Base-by-base conservation (phyloP, 2,329 filamentous ascomycete genomes). In the Apiospora saccharicola region DNA sequence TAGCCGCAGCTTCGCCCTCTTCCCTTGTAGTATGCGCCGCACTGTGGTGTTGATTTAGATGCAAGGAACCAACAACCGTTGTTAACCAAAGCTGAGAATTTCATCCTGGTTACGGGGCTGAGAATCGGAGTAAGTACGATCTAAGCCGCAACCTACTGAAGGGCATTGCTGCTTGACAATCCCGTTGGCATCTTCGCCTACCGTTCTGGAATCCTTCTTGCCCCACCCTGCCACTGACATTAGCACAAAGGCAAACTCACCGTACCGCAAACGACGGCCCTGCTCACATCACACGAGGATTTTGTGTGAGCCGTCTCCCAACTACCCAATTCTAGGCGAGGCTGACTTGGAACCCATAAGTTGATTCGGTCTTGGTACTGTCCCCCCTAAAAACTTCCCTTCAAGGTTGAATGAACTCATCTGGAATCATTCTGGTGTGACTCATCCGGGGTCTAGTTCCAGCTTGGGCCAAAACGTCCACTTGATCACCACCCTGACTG, bases 21-120 rank as follows among this genome's bases (percentile, higher is more conserved):
- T 64, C 30, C 37, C 16, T n/a, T 41, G 37, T 41, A 41, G 22
- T 24, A n/a, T 64, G 67, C 67, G 67, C 67, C 67, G 67, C 67
- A 69, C 67, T 69, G 67, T 69, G 67, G n/a, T n/a, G 34, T 64
- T 64, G 34, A 13, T 41, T 64, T n/a, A 37, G 22, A 64, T 41
- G 57, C 34, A 64, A 64, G 57, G 30, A n/a, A 64, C 57, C 34
- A 41, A 41, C 57, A 41, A 37, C 7, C 16, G 26, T 30, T 61
- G 16, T 61, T 16, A 34, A 61, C 12, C 30, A 37, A 61, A 37
- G 30, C 53, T 22, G n/a, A 26, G 53, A 61, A 61, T 61, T 6
- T 4, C 30, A 34, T 57, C 14, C 51, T 57, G 24, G 26, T 26
- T 34, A 37, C 30, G 13, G 57, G 57, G 57, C 57, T 64, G 57